Conservation (phyloP, 2,329 filamentous ascomycete species). For the Venturia aucupariae region DNA sequence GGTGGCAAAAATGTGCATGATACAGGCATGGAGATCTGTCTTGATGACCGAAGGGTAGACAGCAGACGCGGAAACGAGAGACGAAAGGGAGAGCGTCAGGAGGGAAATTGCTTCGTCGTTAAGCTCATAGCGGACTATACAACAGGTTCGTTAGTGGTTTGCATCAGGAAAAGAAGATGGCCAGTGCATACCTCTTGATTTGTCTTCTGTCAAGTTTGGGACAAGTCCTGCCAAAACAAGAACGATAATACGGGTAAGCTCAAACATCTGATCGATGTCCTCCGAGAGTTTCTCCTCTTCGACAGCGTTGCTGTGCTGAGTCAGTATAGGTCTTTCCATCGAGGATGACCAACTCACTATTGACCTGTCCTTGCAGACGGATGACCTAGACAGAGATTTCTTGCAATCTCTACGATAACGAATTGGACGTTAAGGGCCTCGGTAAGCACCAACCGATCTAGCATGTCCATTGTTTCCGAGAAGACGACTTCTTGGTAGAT, state of each 20-base stretch:
- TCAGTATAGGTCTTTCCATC: slow-evolving; percentile 14
- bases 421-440: slow-evolving; percentile 81
- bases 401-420: slow-evolving; percentile 88
- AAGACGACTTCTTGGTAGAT: slow-evolving; percentile 96
- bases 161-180: slow-evolving; percentile 7
- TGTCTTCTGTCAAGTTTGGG: slow-evolving; percentile 63
- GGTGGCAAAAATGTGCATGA: slow-evolving; percentile 91
- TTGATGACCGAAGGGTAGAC: slow-evolving; percentile 96
- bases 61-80: slow-evolving; percentile 86
- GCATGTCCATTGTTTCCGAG: slow-evolving; percentile 90
- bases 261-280: slow-evolving; percentile 96
- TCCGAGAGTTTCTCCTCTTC: slow-evolving; percentile 74
- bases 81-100: slow-evolving; percentile 69
- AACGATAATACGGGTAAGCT: slow-evolving; percentile 92
- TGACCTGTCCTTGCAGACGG: slow-evolving; percentile 70
- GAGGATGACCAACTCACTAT: slow-evolving; percentile 34
- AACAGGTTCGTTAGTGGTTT: slow-evolving; percentile 18
- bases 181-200: slow-evolving; percentile 18
- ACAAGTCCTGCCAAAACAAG: slow-evolving; percentile 80
- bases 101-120: slow-evolving; percentile 81
- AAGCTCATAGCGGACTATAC: slow-evolving; percentile 59
- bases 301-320: slow-evolving; percentile 21
- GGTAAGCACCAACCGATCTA: slow-evolving; percentile 86
- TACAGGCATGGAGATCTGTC: slow-evolving; percentile 90
- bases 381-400: slow-evolving; percentile 82